These are phyloP conservation scores for Solanum paucissectum DNA, from an alignment of 257 asterid species.

Conservation along the genomic window DNA sequence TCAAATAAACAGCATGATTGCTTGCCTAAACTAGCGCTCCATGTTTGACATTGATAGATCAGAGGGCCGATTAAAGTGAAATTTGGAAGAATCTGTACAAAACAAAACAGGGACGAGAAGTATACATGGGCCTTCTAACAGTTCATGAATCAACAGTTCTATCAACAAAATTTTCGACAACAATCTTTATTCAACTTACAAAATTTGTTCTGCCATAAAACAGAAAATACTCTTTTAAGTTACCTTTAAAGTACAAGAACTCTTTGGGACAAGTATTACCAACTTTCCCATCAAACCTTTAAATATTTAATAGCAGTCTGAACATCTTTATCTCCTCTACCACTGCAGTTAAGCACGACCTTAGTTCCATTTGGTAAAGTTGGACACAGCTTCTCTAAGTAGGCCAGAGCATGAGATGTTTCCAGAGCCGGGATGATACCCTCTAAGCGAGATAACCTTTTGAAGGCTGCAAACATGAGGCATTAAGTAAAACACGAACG, in stretches of 20 bases:
- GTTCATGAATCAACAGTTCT: background rate
- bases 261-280: background rate
- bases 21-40: no score
- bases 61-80: background rate
- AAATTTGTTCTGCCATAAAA: background rate
- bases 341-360: slow-evolving; percentile 87
- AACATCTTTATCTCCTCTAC: slow-evolving; percentile 95
- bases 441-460: slow-evolving; percentile 70
- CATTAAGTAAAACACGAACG: background rate
- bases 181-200: background rate
- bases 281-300: slow-evolving; percentile 18
- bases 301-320: slow-evolving; percentile 65
- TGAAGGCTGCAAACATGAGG: slow-evolving; percentile 54
- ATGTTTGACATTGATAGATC: background rate
- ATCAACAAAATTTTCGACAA: background rate
- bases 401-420: slow-evolving; percentile 90
- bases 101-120: background rate
- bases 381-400: slow-evolving; percentile 86
- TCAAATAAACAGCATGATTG: background rate
- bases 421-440: slow-evolving; percentile 94
- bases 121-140: background rate
- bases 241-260: background rate
- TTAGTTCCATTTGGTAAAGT: slow-evolving; percentile 55
- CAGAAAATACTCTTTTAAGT: background rate
- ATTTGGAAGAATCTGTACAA: background rate